Base-by-base conservation (phyloP, 2,329 filamentous ascomycete genomes). In the Sporothrix dimorphospora region DNA sequence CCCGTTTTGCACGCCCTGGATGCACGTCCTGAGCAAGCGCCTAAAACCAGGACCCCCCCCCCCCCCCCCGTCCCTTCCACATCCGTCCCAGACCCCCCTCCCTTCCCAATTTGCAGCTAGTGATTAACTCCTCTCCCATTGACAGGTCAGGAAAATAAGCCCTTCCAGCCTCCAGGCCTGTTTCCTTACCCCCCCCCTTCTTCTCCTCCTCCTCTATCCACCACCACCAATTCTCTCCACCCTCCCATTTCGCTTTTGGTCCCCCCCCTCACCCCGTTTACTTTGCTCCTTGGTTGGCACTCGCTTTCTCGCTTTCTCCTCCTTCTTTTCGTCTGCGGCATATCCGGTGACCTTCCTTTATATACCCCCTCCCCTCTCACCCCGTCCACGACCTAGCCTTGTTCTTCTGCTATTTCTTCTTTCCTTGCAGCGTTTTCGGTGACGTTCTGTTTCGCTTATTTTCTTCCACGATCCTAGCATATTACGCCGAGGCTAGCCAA, bases 221-320 rank as follows among this genome's bases (percentile, higher is more conserved):
- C 57, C 69, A 42, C 69, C 69, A 42, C 69, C 69, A 38, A 16
- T 21, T 40, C 57, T 65, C 69, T 51, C 68, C 68, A 61, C 68
- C 68, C 57, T 53, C 57, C 69, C 45, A 70, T 70, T 42, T 70
- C 55, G 27, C 24, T n/a, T 71, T 66, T 38, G 59, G 8, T 47
- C 34, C 34, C n/a, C 59, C 47, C 24, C 69, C 6, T 12, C 11
- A 19, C 24, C 34, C 47, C 45, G n/a, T n/a, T 61, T 24, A 47
- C 24, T 70, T 47, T 49, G 9, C 53, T 53, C 30, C n/a, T 70
- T 70, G 53, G 55, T 47, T 42, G 42, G 11, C 57, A 42, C 30
- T 69, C 49, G 21, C 14, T 61, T 47, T 71, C 30, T 69, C 49
- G 21, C 14, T 61, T 47, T 71, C 42, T 59, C 40, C 51, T 67